Percentiles rank a stretch among this genome's conserved stretches.
phyloP scores from a whole-genome alignment of 176 grass and related monocot species.

The Rhynchospora tenuis region DNA sequence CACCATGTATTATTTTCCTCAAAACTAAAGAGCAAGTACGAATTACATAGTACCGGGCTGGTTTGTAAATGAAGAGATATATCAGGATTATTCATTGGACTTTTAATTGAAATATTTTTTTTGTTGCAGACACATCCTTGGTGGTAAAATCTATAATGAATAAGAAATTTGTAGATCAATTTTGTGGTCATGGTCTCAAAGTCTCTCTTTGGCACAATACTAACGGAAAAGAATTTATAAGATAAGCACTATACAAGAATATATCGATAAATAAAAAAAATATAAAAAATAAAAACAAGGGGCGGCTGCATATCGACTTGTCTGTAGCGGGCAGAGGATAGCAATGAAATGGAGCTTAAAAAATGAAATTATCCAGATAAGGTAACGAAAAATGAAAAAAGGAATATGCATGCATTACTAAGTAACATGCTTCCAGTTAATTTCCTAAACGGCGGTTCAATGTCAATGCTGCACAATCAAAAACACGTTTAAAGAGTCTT shows the following conservation, averaged over 20 bases:
- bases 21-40: not conserved
- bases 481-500: constrained; percentile 1
- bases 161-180: not conserved
- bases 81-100: not conserved
- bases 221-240: too few species aligned
- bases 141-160: not conserved
- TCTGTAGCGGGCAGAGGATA: not conserved
- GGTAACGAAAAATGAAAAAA: not conserved
- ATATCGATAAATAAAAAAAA: not conserved
- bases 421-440: not conserved
- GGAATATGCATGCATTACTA: not conserved
- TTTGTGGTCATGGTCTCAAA: not conserved
- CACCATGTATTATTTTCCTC: not conserved
- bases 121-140: not conserved
- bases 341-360: not conserved
- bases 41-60: not conserved
- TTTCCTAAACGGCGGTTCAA: not conserved
- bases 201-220: not conserved
- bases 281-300: not conserved
- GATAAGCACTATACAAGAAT: not conserved
- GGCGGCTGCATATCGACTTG: not conserved
- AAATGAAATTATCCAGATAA: not conserved
- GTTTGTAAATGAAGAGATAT: not conserved
- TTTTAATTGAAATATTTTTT: too few species aligned
- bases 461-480: not conserved